These are phyloP conservation scores for Mycocentrospora acerina DNA, from an alignment of 2,329 filamentous ascomycete species.

Conservation along the genomic window DNA sequence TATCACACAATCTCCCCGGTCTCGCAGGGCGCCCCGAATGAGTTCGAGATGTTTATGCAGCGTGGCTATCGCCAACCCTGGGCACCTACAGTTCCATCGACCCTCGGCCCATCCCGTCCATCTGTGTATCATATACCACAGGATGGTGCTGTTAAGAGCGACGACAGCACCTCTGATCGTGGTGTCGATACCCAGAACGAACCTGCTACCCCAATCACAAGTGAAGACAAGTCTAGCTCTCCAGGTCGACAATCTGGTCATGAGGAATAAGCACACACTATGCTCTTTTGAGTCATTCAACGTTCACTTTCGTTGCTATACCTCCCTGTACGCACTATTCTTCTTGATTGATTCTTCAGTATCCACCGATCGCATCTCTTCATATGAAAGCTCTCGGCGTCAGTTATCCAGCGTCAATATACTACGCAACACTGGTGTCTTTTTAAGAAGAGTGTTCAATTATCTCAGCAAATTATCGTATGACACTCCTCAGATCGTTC, in stretches of 20 bases:
- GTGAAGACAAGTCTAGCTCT: conserved; percentile 24
- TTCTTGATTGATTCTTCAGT: conserved; percentile 32
- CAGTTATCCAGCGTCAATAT: conserved; percentile 15
- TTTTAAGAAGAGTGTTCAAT: conserved; percentile 10
- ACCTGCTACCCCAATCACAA: conserved; percentile 39
- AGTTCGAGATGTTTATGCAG: conserved; percentile 44
- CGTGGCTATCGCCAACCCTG: conserved; percentile 37
- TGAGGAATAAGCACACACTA: conserved; percentile 26
- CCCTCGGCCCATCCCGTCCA: conserved; percentile 34
- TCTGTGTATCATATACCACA: conserved; percentile 31
- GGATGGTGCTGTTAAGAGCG: conserved; percentile 26
- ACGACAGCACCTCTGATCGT: conserved; percentile 32
- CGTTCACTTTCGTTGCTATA: conserved; percentile 11
- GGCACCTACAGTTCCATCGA: conserved; percentile 38
- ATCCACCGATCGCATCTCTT: conserved; percentile 24
- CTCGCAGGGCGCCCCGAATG: conserved; percentile 34
- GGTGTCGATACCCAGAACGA: conserved; percentile 33
- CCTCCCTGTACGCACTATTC: conserved; percentile 30
- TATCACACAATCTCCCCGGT: conserved; percentile 38
- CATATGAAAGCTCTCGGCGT: conserved; percentile 19
- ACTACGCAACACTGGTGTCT: conserved; percentile 4
- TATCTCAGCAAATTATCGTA: conserved; percentile 15
- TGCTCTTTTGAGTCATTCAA: conserved; percentile 3
- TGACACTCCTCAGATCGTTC: conserved; percentile 2
- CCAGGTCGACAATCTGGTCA: conserved; percentile 23